phyloP scores from a whole-genome alignment of 139 green algal genomes.

The Tetraselmis chui region DNA sequence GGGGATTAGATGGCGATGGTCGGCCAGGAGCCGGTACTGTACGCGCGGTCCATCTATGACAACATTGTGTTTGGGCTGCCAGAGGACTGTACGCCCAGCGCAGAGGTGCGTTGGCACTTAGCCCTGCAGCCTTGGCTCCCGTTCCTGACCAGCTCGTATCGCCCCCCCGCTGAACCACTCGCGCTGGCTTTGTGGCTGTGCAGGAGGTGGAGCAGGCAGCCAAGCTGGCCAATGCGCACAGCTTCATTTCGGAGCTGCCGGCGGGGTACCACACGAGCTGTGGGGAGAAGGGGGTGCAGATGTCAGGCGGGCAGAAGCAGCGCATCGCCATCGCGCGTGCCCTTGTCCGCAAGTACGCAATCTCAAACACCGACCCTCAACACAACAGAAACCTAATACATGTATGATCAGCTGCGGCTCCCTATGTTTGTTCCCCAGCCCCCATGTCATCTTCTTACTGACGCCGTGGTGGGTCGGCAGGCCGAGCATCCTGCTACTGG shows the following conservation, averaged over 20 bases:
- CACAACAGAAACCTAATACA: too few species aligned
- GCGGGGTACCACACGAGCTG: slow-evolving; percentile 78
- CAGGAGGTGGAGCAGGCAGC: slow-evolving; percentile 18
- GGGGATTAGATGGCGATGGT: slow-evolving; percentile 48
- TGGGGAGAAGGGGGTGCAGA: slow-evolving; percentile 68
- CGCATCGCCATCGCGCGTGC: slow-evolving; percentile 42
- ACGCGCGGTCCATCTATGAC: slow-evolving; percentile 54
- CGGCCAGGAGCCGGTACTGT: slow-evolving; percentile 82
- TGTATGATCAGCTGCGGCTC: too few species aligned
- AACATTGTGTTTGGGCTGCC: slow-evolving; percentile 83
- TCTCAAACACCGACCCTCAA: too few species aligned
- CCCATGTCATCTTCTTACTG: too few species aligned
- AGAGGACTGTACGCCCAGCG: slow-evolving; percentile 33
- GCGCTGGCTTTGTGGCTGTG: too few species aligned
- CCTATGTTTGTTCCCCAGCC: too few species aligned
- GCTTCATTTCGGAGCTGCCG: slow-evolving; percentile 36
- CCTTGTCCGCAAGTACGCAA: slow-evolving; percentile 4
- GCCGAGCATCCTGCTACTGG: slow-evolving; percentile 29
- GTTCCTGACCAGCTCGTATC: background rate
- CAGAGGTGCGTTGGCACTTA: slow-evolving; percentile 1
- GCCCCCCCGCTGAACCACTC: too few species aligned
- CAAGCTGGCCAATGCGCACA: slow-evolving; percentile 32
- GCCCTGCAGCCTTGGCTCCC: background rate
- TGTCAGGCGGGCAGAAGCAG: slow-evolving; percentile 73
- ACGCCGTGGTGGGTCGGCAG: slow-evolving; percentile 30